phyloP scores from a whole-genome alignment of 2,329 filamentous ascomycete genomes.

The Fusarium poae region DNA sequence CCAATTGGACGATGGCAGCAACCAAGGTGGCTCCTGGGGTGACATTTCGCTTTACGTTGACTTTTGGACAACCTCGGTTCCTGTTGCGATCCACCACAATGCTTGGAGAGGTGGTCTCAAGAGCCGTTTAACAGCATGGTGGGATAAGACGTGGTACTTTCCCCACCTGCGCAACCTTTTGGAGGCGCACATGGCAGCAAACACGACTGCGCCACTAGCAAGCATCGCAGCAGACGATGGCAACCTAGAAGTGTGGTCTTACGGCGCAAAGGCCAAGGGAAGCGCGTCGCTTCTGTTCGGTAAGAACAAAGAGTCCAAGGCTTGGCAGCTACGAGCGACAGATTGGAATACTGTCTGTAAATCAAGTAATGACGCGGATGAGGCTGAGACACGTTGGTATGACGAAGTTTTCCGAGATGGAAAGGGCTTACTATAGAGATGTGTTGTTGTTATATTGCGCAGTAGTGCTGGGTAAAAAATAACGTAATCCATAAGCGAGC shows the following conservation, averaged over 20 bases:
- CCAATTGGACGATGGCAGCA: conserved; percentile 9
- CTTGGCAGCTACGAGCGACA: conserved; percentile 36
- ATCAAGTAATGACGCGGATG: conserved; percentile 28
- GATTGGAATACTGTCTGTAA: conserved; percentile 43
- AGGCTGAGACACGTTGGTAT: conserved; percentile 36
- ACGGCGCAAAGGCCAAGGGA: conserved; percentile 17
- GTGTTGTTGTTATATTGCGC: no score
- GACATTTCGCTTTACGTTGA: conserved; percentile 43
- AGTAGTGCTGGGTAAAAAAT: no score
- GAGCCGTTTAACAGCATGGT: conserved; percentile 41
- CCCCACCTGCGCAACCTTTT: conserved; percentile 43
- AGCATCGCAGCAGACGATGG: conserved; percentile 32
- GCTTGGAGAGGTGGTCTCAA: conserved; percentile 46
- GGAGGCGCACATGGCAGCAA: conserved; percentile 35
- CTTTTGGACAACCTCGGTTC: conserved; percentile 44
- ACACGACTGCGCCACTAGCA: conserved; percentile 26
- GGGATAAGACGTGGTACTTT: conserved; percentile 49
- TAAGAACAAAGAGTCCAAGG: conserved; percentile 39
- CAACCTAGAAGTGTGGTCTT: conserved; percentile 32
- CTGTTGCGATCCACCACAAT: conserved; percentile 47
- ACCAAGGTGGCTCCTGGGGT: conserved; percentile 32
- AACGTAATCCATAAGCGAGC: no score
- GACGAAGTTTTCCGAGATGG: conserved; percentile 45
- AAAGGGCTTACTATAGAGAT: conserved; percentile 33
- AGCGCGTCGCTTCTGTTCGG: conserved; percentile 40